Evolutionary conservation across 2,329 filamentous ascomycete genomes (phyloP), one percentile per base, ranked within the genome.

Genomic region (Neofusicoccum ribis): DNA sequence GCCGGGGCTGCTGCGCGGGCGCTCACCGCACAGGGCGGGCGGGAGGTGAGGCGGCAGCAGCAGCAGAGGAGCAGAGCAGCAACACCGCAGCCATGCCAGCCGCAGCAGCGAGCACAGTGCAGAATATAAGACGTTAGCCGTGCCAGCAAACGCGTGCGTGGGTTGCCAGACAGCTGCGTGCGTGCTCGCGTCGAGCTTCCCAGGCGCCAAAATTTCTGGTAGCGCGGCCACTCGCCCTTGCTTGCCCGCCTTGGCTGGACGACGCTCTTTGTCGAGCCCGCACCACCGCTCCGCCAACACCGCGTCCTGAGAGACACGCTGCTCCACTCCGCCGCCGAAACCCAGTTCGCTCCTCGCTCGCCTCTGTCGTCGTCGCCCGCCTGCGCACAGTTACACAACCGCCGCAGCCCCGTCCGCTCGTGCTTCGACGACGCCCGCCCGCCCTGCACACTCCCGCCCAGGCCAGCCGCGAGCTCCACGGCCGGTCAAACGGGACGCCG

Each of bases 201-300:
- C 44, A 50, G 58, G 43, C 43, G 43, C 46, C 58, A 50, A 61
- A 61, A 61, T 61, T 61, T 61, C 58, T 61, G 17, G 58, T 50
- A 61, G 43, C 58, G 58, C 58, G 54, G 54, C 58, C 58, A 49
- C 58, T 61, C 41, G 61, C 47, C 59, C 59, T 50, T 51, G 59
- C 59, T 62, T 62, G 47, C 47, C 60, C 46, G 60, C 47, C 60
- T 63, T 51, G 60, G 60, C 60, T 54, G 37, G 47, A 51, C 47
- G 39, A 59, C 47, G 47, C 61, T 47, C 62, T 59, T 59, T 58
- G 50, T 64, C 50, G 62, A 64, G 43, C 61, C 59, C 59, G 59
- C 59, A 51, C 59, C 59, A 62, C 46, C 59, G 59, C 59, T 51
- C 47, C 59, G 47, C 47, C 60, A 63, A 50, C 60, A 52, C 60